Base-by-base conservation (phyloP, 2,329 filamentous ascomycete genomes). In the Alternaria incomplexa region DNA sequence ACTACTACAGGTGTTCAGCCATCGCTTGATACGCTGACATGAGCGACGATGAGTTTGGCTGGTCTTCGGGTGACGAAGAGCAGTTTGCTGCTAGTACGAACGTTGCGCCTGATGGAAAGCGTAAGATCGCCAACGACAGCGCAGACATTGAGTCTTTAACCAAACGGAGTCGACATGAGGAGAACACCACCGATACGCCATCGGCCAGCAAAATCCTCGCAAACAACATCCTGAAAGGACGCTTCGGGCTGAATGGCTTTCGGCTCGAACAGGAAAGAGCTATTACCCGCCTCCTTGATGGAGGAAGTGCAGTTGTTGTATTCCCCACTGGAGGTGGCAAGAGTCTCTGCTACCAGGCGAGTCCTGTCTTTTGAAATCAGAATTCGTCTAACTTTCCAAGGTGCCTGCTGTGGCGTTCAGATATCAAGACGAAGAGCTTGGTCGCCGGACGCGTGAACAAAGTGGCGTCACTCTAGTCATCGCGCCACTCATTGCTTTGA, bases 321-420 rank as follows among this genome's bases (percentile, higher is more conserved):
- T 84, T 98, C 93, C 95, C 96, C 3, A 99, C 96, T 0, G 96
- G 95, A 48, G 95, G 94, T 60, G 95, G 96, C 40, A 98, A 98
- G 77, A 97, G 94, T 4, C 84, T 99, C 1, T 98, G 95, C 79
- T 98, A 98, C 77, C 96, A 98, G 78, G 83, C 98, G 81, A 63
- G 56, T 55, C 11, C 13, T 20, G 9, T n/a, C 25, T n/a, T 13
- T 7, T 10, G 10, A 22, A 22, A 32, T 20, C 20, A 20, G 20
- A 20, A 20, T 20, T 13, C 15, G 8, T 17, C 56, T 73, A 51
- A 68, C 36, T 13, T 22, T 26, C 10, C 6, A 40, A 74, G 72
- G 67, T 75, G 23, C 83, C 83, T 7, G 82, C 82, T 13, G 63
- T 83, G n/a, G 79, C 77, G 1, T 82, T 83, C 60, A 72, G 77